A percentile compares a stretch with the other conserved stretches of the same genome.
These are phyloP conservation scores for Podaxis sp. DNA, from an alignment of 768 basidiomycete species.

Conservation along the genomic window DNA sequence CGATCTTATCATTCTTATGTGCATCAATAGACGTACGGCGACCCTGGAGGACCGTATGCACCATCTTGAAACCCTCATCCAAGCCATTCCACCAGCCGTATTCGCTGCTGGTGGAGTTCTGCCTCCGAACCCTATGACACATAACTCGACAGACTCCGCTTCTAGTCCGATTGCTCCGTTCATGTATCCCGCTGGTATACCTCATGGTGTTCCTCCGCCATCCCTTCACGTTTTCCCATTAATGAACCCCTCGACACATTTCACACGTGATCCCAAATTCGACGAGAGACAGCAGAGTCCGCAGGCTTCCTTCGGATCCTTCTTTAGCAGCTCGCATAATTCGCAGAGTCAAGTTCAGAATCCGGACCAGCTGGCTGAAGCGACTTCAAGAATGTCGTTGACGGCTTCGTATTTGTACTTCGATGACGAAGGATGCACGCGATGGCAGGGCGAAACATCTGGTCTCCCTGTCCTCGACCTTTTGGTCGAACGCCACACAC, in stretches of 20 bases:
- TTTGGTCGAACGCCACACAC: constrained; percentile 68
- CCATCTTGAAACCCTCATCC: constrained; percentile 81
- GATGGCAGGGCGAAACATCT: constrained; percentile 93
- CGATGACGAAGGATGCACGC: constrained; percentile 83
- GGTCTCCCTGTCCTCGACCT: constrained; percentile 87
- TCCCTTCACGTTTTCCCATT: constrained; percentile 77
- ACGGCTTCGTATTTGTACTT: constrained; percentile 83
- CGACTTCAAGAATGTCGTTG: constrained; percentile 61
- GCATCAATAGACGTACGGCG: constrained; percentile 59
- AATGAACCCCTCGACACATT: constrained; percentile 80
- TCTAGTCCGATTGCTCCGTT: constrained; percentile 40
- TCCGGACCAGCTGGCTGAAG: constrained; percentile 53
- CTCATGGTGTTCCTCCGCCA: constrained; percentile 72
- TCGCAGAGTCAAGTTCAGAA: constrained; percentile 19
- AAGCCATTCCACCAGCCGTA: constrained; percentile 80
- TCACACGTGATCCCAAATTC: constrained; percentile 46
- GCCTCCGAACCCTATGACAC: constrained; percentile 31
- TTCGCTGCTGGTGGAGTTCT: constrained; percentile 59
- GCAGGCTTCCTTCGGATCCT: constrained; percentile 37
- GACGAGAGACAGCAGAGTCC: constrained; percentile 50
- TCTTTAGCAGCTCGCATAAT: constrained; percentile 36
- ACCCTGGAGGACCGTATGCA: constrained; percentile 89
- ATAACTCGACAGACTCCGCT: constrained; percentile 24
- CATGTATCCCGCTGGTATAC: constrained; percentile 39
- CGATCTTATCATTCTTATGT: constrained; percentile 8